Base-by-base conservation (phyloP, 805 yeast species). In the Myxozyma mucilagina region DNA sequence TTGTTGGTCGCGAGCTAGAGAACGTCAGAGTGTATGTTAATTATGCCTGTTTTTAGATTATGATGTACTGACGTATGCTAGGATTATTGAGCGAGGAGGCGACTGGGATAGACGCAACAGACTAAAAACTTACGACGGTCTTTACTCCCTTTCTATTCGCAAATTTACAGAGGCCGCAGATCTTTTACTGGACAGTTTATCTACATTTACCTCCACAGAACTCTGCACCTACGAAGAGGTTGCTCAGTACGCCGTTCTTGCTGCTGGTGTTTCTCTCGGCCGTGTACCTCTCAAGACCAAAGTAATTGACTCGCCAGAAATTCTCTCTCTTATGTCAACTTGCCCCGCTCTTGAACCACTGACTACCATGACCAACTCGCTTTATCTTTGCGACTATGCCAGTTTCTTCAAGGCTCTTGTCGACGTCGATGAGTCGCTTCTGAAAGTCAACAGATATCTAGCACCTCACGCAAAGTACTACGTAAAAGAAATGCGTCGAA, bases 101-200 rank as follows among this genome's bases (percentile, higher is more conserved):
- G 99, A 94, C 74, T 94, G 99, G 99, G 99, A 94, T 77, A 89
- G 99, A 75, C 86, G 97, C 71, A 94, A 94, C 77, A 80, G 97
- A 68, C 90, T 84, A 80, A 94, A 94, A 78, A 89, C 97, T 5
- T 94, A 94, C 75, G 76, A 83, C 60, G 99, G 99, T 24, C 80
- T 94, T 52, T 89, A 90, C 73, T 78, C 83, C 41, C 77, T 94
- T 82, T 87, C 97, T 7, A 86, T 92, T 34, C 85, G 99, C 71
- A 85, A 90, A 69, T 94, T 94, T 71, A 79, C 78, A 44, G 96
- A 89, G 68, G 97, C 98, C 1, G 84, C 97, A 1, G 84, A 84
- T 56, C 78, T 93, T 64, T 81, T 94, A 69, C 89, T 90, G 66
- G 99, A 92, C 74, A 87, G 96, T 9, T 81, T 94, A 74, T 91